Evolutionary conservation across 306 rosid genomes (phyloP).

Genomic region (Ceratonia siliqua): DNA sequence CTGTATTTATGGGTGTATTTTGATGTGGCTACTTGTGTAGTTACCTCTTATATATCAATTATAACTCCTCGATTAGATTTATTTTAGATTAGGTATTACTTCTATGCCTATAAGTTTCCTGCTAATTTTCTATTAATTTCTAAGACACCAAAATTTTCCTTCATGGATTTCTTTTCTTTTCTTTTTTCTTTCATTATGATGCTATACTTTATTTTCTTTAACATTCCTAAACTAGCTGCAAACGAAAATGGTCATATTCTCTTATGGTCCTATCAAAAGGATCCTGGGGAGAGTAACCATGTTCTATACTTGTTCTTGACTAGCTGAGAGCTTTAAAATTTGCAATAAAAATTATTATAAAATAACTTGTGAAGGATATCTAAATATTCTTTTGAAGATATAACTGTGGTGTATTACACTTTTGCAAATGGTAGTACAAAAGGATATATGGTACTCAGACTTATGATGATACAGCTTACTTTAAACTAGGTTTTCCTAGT

Average conservation of each 20-base stretch:
- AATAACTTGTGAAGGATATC: background rate
- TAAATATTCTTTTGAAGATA: background rate
- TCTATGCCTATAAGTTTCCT: background rate
- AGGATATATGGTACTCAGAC: background rate
- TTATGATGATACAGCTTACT: background rate
- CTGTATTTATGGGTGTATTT: slow-evolving; percentile 9
- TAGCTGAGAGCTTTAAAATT: background rate
- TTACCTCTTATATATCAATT: background rate
- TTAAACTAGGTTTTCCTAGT: background rate
- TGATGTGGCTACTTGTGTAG: background rate
- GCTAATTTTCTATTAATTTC: background rate
- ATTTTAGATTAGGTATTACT: background rate
- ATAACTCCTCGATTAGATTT: background rate
- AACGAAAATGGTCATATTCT: background rate
- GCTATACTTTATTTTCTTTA: background rate
- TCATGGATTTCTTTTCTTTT: background rate
- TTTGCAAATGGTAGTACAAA: background rate
- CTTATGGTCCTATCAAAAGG: background rate
- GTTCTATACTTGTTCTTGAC: background rate
- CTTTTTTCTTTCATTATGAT: background rate
- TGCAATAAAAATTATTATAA: background rate
- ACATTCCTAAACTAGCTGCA: slow-evolving; percentile 4
- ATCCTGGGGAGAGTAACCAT: background rate
- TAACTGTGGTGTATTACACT: background rate
- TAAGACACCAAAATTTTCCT: background rate